These are phyloP conservation scores for Solanum hybrid DNA, from an alignment of 305 asterid species.

Conservation along the genomic window DNA sequence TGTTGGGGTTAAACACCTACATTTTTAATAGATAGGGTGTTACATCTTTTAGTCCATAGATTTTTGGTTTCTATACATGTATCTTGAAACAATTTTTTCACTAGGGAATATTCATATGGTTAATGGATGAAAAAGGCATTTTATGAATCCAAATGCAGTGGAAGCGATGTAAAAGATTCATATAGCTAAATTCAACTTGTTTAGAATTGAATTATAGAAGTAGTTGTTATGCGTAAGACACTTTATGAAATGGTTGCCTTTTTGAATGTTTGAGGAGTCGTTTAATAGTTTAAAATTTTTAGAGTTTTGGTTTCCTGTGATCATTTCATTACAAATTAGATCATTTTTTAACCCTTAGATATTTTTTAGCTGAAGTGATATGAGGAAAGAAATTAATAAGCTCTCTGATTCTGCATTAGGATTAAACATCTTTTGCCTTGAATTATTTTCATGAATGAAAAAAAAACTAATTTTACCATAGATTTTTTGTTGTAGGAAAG, in stretches of 20 bases:
- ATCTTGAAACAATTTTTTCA: background rate
- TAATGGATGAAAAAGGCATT: background rate
- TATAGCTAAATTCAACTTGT: background rate
- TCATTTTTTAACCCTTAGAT: too few species aligned
- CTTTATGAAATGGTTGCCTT: background rate
- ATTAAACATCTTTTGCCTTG: background rate
- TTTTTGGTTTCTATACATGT: background rate
- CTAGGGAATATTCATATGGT: background rate
- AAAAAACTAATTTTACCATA: background rate
- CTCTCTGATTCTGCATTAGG: background rate
- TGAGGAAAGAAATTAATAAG: background rate
- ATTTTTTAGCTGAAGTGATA: background rate
- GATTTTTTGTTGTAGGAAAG: background rate
- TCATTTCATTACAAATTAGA: background rate
- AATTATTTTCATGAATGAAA: background rate
- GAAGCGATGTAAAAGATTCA: background rate
- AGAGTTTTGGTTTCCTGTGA: background rate
- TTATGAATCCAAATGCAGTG: background rate
- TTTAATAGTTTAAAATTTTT: background rate
- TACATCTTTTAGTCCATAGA: background rate
- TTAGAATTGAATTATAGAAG: background rate
- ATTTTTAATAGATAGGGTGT: background rate
- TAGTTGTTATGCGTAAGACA: background rate
- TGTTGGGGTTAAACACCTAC: background rate
- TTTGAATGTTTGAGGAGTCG: background rate